Evolutionary conservation across 805 yeast species (phyloP), one percentile per base, ranked within the genome.

Genomic region (Cyberlindnera japonica): DNA sequence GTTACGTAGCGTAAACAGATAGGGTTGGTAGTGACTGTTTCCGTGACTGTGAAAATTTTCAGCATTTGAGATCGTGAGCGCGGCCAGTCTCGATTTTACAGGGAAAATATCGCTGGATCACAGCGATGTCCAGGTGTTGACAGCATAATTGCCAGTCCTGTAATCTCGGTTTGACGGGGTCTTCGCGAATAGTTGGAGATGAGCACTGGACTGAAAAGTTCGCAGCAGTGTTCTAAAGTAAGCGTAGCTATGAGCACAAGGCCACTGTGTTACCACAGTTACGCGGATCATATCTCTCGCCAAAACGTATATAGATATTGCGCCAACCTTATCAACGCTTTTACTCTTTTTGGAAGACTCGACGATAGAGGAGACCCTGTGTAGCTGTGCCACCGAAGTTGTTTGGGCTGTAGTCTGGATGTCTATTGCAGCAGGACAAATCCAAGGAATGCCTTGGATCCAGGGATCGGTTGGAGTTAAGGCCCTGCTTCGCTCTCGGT

Each of bases 1-100:
- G 50, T 48, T 39, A 38, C 22, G 15, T 31, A 39, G 43, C 42
- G 41, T 44, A 43, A 33, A 37, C 48, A 26, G 40, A 40, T 41
- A 39, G 32, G 39, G 41, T 15, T 43, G 39, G 20, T 13, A 40
- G 55, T 52, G 59, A 54, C 59, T 54, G 59, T 53, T 50, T 48
- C 38, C 54, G 60, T 54, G 60, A 55, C 58, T 55, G 58, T 56
- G 60, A 56, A 56, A 56, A 53, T 56, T 56, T 55, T 54, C 43
- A 12, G 20, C 37, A 14, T 13, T 13, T 27, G 36, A 18, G 29
- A 16, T 19, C 34, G 35, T 26, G 30, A 35, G 22, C n/a, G 20
- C 15, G 33, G 19, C 6, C 6, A 10, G 21, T 30, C 40, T 33
- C 36, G 17, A 21, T 40, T 31, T 26, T 2, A 6, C 25, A 18